A percentile compares a stretch with the other conserved stretches of the same genome.
Evolutionary conservation across 805 yeast genomes (phyloP).

Genomic region (Lipomyces mesembrius): DNA sequence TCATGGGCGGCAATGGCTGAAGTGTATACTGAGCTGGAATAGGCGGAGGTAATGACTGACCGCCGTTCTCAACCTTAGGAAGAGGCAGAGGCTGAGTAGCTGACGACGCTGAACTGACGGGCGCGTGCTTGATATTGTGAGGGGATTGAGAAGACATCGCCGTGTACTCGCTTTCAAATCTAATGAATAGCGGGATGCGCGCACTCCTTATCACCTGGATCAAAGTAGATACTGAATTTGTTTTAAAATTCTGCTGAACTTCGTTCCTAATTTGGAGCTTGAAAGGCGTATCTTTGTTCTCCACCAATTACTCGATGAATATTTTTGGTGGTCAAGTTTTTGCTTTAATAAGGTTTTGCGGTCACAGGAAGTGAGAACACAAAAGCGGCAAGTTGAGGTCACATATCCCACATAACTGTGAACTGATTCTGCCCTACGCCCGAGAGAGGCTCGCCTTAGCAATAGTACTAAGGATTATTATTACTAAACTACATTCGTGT

Average conservation of each 20-base stretch:
- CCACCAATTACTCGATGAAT: neutral
- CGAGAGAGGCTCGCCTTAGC: too few relatives aligned
- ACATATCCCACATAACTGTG: neutral
- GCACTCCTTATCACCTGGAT: neutral
- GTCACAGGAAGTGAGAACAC: neutral
- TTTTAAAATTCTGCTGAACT: neutral
- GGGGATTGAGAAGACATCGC: constrained; percentile 5
- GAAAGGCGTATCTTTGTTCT: neutral
- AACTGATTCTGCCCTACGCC: too few relatives aligned
- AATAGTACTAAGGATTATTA: too few relatives aligned
- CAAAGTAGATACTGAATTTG: neutral
- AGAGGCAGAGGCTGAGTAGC: neutral
- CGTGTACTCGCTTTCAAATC: neutral
- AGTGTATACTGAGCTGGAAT: constrained; percentile 5
- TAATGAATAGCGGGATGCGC: neutral
- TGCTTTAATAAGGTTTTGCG: neutral
- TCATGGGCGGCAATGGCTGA: constrained; percentile 9
- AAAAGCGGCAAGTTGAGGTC: neutral
- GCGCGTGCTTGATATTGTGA: neutral
- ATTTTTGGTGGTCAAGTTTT: neutral
- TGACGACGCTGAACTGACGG: neutral
- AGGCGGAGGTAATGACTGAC: neutral
- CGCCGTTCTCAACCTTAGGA: neutral
- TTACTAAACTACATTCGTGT: too few relatives aligned
- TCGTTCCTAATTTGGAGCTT: neutral